These are phyloP conservation scores for Eragrostis nindensis DNA, from an alignment of 176 grass and related monocot genomes.

Conservation along the genomic window DNA sequence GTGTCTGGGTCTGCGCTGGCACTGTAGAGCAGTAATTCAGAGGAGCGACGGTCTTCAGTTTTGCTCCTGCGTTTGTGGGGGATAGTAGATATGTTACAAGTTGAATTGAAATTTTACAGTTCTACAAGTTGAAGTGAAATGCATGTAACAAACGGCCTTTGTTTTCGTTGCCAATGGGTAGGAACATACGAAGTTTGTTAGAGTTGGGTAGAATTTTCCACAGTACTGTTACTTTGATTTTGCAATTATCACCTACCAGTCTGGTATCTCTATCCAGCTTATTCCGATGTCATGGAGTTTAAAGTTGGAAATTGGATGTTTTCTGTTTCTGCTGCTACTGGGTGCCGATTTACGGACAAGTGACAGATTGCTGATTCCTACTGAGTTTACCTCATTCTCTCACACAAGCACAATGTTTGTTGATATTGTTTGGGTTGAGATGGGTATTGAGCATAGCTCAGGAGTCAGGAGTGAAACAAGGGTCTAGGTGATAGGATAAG, in stretches of 20 bases:
- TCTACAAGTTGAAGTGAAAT: background rate
- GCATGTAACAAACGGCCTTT: background rate
- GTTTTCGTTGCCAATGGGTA: background rate
- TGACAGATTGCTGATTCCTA: background rate
- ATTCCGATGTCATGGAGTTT: background rate
- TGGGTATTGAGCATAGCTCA: background rate
- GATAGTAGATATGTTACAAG: background rate
- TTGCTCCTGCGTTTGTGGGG: background rate
- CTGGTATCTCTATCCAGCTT: background rate
- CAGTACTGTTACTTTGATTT: background rate
- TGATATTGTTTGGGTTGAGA: background rate
- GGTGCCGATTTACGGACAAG: background rate
- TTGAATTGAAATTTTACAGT: background rate
- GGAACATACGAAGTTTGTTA: background rate
- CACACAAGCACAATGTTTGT: background rate
- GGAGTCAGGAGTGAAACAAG: background rate
- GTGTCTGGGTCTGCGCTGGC: background rate
- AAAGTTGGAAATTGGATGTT: background rate
- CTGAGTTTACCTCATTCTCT: background rate
- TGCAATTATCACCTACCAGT: background rate
- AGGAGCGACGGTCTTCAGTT: background rate
- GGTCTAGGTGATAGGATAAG: too few species aligned
- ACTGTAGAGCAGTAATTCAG: constrained; percentile 12
- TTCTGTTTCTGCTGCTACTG: background rate
- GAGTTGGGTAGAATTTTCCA: background rate